These are phyloP conservation scores for Lichtheimia ramosa DNA, from an alignment of 371 early-diverging fungal genomes.

Conservation along the genomic window DNA sequence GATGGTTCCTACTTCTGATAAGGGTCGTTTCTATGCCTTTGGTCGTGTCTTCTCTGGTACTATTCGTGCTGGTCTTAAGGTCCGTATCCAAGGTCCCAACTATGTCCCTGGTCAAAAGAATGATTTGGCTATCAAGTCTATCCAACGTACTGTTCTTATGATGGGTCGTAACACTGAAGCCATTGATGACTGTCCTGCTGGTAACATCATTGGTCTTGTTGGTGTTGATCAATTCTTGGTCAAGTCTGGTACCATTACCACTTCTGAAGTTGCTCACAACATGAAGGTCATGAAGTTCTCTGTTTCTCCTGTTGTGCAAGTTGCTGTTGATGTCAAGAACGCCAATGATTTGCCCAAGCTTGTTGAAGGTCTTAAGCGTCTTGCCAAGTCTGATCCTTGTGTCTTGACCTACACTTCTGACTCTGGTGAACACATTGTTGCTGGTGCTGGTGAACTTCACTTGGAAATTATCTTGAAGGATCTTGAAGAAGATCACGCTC, in stretches of 20 bases:
- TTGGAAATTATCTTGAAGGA: constrained; percentile 99
- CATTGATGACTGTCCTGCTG: constrained; percentile 99
- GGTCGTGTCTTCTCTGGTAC: constrained; percentile 99
- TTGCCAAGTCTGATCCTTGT: constrained; percentile 99
- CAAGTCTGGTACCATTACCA: constrained; percentile 99
- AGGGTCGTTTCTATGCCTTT: constrained; percentile 99
- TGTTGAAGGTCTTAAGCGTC: constrained; percentile 98
- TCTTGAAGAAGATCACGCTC: constrained; percentile 99
- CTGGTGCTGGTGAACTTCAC: constrained; percentile 99
- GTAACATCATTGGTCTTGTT: constrained; percentile 99
- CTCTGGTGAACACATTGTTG: constrained; percentile 99
- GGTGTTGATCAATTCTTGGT: constrained; percentile 99
- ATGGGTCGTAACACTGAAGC: constrained; percentile 98
- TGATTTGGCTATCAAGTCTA: constrained; percentile 91
- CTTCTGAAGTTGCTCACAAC: constrained; percentile 92
- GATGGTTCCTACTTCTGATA: constrained; percentile 99
- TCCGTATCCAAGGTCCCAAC: constrained; percentile 99
- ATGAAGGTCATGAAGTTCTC: constrained; percentile 99
- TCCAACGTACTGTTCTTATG: constrained; percentile 98
- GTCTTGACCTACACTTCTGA: constrained; percentile 93
- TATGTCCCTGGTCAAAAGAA: constrained; percentile 92
- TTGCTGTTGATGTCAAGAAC: constrained; percentile 97
- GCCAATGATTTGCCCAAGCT: constrained; percentile 98
- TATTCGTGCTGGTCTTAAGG: constrained; percentile 96
- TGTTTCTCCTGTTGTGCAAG: constrained; percentile 98